These are phyloP conservation scores for Mycena metata DNA, from an alignment of 768 basidiomycete species.

Conservation along the genomic window DNA sequence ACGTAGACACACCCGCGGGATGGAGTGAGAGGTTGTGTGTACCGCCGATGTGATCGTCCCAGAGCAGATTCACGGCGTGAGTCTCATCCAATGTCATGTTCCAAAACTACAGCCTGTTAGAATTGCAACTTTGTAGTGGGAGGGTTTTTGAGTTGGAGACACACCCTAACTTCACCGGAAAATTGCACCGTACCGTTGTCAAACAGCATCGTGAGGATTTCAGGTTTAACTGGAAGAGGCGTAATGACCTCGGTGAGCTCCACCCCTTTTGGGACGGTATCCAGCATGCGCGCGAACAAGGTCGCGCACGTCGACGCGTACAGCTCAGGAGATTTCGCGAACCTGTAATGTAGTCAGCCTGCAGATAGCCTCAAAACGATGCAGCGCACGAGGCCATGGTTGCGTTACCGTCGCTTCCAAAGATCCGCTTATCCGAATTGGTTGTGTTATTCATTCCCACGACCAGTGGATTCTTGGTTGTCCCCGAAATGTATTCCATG, in stretches of 20 bases:
- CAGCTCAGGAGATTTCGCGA: slow-evolving; percentile 8
- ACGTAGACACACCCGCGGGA: neutral
- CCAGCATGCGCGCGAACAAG: slow-evolving; percentile 8
- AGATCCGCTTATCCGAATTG: too few species aligned
- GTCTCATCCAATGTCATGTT: slow-evolving; percentile 7
- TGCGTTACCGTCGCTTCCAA: slow-evolving; percentile 8
- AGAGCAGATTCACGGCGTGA: slow-evolving; percentile 1
- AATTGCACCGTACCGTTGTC: slow-evolving; percentile 2
- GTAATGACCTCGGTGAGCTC: slow-evolving; percentile 16
- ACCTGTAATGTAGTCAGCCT: neutral
- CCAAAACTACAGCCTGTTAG: slow-evolving; percentile 5
- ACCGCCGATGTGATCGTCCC: neutral
- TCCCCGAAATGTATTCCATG: slow-evolving; percentile 7
- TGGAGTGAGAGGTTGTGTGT: slow-evolving; percentile 1
- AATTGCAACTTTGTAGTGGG: slow-evolving; percentile 2
- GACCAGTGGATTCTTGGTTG: slow-evolving; percentile 10
- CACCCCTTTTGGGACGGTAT: slow-evolving; percentile 8
- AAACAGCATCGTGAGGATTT: neutral
- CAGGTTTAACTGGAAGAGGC: slow-evolving; percentile 6
- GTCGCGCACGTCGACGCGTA: too few species aligned
- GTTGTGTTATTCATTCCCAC: slow-evolving; percentile 5
- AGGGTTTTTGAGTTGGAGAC: neutral
- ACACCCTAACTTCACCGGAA: slow-evolving; percentile 3
- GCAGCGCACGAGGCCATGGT: slow-evolving; percentile 8
- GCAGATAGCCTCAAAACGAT: slow-evolving; percentile 6